Base-by-base conservation (phyloP, 306 rosid genomes). In the Ziziphus jujuba region DNA sequence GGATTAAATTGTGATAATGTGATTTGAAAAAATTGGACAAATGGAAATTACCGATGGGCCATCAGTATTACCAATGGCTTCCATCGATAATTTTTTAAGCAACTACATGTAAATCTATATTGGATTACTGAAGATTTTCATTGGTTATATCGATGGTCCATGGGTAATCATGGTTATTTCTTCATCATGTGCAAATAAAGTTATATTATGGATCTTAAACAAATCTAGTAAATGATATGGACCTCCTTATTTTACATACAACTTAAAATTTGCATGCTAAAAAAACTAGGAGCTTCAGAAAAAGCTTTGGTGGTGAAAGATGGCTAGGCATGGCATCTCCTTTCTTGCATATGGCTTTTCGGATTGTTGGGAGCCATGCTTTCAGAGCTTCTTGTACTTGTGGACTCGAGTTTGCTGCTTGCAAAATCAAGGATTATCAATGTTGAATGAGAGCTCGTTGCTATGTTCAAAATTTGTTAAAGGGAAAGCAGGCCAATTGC, bases 351-450 rank as follows among this genome's bases (percentile, higher is more conserved):
- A 79, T 93, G 95, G 86, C 99, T 90, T 70, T 95, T 95, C 20
- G 99, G 99, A 16, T 80, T 90, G 67, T 57, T 90, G 24, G 99
- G 97, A 61, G 83, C 91, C 77, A 85, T 90, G 99, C 92, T 95
- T 64, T 95, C 99, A n/a, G 99, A 95, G 85, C 97, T 95, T n/a
- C n/a, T n/a, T n/a, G n/a, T n/a, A n/a, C n/a, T n/a, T 90, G 76
- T 75, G 80, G 84, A 78, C 78, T 25, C 90, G 91, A 8, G 51
- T 90, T 57, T 77, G 75, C 66, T 89, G 84, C 75, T 87, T 95
- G 76, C 95, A 90, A 80, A 87, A 85, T 77, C 95, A 88, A 75
- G 99, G 96, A 56, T 68, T 90, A 17, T 71, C 77, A 17, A 82
- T 95, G 88, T 83, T 95, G 50, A 88, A 79, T 55, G 96, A 87